phyloP scores from a whole-genome alignment of 805 yeast genomes.

The Pichia nanzhaoensis region DNA sequence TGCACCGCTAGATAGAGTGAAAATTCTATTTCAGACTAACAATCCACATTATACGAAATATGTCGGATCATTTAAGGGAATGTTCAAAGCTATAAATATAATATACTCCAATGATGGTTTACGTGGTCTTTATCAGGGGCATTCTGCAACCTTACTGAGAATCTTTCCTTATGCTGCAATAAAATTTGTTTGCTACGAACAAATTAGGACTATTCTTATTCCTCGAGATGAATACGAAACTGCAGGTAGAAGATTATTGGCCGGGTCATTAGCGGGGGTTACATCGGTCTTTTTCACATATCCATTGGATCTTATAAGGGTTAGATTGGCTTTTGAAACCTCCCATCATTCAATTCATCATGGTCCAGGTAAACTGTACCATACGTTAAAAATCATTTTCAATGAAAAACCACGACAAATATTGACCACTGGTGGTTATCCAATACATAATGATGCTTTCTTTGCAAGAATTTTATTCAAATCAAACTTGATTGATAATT shows the following conservation, averaged over 20 bases:
- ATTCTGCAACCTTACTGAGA: slow-evolving; percentile 83
- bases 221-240: slow-evolving; percentile 74
- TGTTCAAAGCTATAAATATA: slow-evolving; percentile 61
- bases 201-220: slow-evolving; percentile 70
- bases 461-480: slow-evolving; percentile 26
- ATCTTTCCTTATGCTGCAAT: slow-evolving; percentile 97
- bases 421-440: slow-evolving; percentile 25
- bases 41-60: slow-evolving; percentile 81
- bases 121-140: slow-evolving; percentile 87
- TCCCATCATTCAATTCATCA: slow-evolving; percentile 25
- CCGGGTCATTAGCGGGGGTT: slow-evolving; percentile 90
- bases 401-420: slow-evolving; percentile 29
- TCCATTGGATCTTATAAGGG: slow-evolving; percentile 87
- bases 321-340: slow-evolving; percentile 87
- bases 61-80: slow-evolving; percentile 74
- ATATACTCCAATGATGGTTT: slow-evolving; percentile 68
- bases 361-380: slow-evolving; percentile 28
- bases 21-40: slow-evolving; percentile 89
- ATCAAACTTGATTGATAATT: slow-evolving; percentile 15
- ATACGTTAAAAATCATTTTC: slow-evolving; percentile 26
- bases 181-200: slow-evolving; percentile 94
- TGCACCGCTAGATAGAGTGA: slow-evolving; percentile 93
- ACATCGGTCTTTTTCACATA: slow-evolving; percentile 83
- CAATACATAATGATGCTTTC: slow-evolving; percentile 25
- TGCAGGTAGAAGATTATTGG: slow-evolving; percentile 66